Evolutionary conservation across 345 rosid species (phyloP).

Genomic region (Xanthoceras sorbifolium): DNA sequence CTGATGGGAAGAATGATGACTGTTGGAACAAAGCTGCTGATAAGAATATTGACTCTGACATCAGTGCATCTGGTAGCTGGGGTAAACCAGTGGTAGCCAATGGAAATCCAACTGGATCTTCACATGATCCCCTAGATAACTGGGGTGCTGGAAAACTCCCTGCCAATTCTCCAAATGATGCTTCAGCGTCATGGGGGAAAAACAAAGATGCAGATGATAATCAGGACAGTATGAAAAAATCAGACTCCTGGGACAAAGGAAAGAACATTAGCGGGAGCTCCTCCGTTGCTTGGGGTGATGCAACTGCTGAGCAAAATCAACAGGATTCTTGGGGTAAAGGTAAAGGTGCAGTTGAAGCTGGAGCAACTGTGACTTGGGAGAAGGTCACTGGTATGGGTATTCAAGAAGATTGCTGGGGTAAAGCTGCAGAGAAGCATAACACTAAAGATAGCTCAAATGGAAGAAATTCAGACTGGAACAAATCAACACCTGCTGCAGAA

Average conservation of each 20-base stretch:
- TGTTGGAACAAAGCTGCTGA: conserved; percentile 56
- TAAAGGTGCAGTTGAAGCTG: conserved; percentile 25
- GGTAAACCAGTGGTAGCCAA: conserved; percentile 40
- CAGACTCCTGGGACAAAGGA: conserved; percentile 24
- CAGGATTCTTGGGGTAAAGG: conserved; percentile 29
- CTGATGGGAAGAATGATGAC: conserved; percentile 38
- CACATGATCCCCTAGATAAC: too few species aligned
- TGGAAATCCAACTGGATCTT: conserved; percentile 28
- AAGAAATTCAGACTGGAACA: conserved; percentile 26
- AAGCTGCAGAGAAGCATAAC: conserved; percentile 13
- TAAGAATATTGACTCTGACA: conserved; percentile 32
- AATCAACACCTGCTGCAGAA: conserved; percentile 7
- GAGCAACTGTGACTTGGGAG: conserved; percentile 20
- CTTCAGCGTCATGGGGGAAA: conserved; percentile 44
- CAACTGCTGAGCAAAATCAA: conserved; percentile 13
- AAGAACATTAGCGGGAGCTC: conserved; percentile 23
- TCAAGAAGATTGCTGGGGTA: conserved; percentile 25
- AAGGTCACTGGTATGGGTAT: conserved; percentile 7
- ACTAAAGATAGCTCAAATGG: conserved; percentile 18
- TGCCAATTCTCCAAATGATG: conserved; percentile 34
- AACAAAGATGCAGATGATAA: conserved; percentile 2
- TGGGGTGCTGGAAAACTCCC: conserved; percentile 38
- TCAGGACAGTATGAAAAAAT: conserved; percentile 23
- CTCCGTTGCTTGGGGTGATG: conserved; percentile 29
- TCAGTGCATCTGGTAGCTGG: conserved; percentile 43